Conservation (phyloP, 2,329 filamentous ascomycete species). For the Sclerotinia subarctica region DNA sequence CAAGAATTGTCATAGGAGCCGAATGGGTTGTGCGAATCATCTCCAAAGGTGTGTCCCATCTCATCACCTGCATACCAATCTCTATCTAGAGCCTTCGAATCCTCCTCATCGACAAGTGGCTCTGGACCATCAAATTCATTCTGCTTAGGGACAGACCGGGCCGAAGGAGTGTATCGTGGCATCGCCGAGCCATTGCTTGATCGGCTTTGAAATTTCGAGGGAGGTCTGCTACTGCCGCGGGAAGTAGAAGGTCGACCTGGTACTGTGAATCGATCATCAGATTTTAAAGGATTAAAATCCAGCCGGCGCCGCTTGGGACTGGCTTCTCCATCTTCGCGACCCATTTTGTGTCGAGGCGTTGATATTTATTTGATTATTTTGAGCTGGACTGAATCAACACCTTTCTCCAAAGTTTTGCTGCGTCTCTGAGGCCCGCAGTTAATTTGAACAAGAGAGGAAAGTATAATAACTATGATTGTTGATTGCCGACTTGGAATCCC, state of each 20-base stretch:
- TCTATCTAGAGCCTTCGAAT: conserved; percentile 73
- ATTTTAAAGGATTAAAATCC: conserved; percentile 54
- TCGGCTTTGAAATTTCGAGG: conserved; percentile 42
- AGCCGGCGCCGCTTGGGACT: conserved; percentile 65
- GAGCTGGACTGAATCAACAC: not conserved
- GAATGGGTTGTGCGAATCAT: conserved; percentile 91
- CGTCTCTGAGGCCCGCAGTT: not conserved
- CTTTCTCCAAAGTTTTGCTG: not conserved
- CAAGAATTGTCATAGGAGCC: conserved; percentile 70
- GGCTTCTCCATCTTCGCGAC: conserved; percentile 40
- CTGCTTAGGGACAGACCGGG: conserved; percentile 47
- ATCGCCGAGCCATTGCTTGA: conserved; percentile 35
- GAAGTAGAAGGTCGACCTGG: conserved; percentile 31
- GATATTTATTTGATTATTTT: conserved; percentile 6
- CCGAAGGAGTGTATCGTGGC: conserved; percentile 39
- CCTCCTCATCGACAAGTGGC: conserved; percentile 60
- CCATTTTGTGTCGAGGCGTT: conserved; percentile 37
- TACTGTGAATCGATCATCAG: conserved; percentile 53
- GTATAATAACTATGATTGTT: too few species aligned
- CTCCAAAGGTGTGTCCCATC: conserved; percentile 78
- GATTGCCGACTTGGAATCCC: not conserved
- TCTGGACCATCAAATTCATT: conserved; percentile 61
- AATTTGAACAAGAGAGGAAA: not conserved
- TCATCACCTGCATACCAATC: conserved; percentile 94
- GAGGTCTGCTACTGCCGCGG: conserved; percentile 34